Evolutionary conservation across 208 protist species (phyloP), one percentile per base, ranked within the genome.

Genomic region (Acanthamoeba healyi): DNA sequence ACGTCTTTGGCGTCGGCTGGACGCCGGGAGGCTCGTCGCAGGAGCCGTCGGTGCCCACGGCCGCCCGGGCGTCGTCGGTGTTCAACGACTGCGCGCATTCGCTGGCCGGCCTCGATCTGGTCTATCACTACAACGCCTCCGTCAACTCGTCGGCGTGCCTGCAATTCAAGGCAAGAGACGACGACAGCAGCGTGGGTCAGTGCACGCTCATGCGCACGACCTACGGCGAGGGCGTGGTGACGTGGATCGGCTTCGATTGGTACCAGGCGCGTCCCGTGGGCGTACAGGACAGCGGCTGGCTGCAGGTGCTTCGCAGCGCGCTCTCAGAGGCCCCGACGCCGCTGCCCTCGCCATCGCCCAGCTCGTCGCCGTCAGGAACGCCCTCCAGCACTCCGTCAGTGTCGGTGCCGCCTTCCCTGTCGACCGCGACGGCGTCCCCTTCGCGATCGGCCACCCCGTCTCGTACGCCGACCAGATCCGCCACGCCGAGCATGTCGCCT

Each of bases 171-270:
- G 74, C 44, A 15, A 29, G 46, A 0, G 58, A 40, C 44, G 34
- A 56, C 44, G 24, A 56, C 46, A 44, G 74, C 26, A n/a, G n/a
- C n/a, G n/a, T n/a, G n/a, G n/a, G n/a, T n/a, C n/a, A n/a, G n/a
- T 84, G 74, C 44, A 58, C 74, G 0, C 46, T 84, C n/a, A 49
- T 84, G 74, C 74, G 74, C 12, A 56, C 38, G 4, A 56, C 42
- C 44, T 84, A 84, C 19, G 74, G 74, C 14, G 42, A 84, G 74
- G 74, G 74, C 29, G 40, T 56, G 32, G 46, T 84, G 15, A 84
- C 74, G 26, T 84, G 74, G 74, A 49, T 84, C 44, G 74, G 74
- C n/a, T 84, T 58, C 44, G 74, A 84, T 17, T 84, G 74, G 74
- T 84, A 84, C 32, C 74, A 84, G 74, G 74, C 74, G 42, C 38